A percentile compares a stretch with the other conserved stretches of the same genome.
These are phyloP conservation scores for Sporothrix humicola DNA, from an alignment of 2,329 filamentous ascomycete species.

Conservation along the genomic window DNA sequence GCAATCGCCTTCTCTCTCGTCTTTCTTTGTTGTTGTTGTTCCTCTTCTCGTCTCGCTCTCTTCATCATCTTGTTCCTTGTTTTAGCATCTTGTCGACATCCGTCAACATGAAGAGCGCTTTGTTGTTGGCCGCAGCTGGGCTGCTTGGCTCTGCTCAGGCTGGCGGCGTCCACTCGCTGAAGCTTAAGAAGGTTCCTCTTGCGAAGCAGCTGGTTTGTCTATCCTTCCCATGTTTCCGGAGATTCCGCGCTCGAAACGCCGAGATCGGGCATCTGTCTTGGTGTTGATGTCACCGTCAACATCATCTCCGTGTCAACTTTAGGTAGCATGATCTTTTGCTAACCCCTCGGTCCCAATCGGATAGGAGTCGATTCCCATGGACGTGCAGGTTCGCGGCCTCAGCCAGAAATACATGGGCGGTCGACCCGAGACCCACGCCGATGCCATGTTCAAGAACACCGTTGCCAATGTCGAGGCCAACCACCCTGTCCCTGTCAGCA, in stretches of 20 bases:
- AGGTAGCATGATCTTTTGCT: background rate
- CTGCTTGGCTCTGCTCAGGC: conserved; percentile 83
- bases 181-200: conserved; percentile 94
- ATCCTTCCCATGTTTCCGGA: background rate
- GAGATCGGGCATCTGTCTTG: conserved; percentile 9
- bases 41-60: background rate
- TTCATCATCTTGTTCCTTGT: conserved; percentile 9
- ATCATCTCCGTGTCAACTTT: conserved; percentile 3
- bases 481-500: conserved; percentile 88
- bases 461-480: conserved; percentile 67
- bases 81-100: conserved; percentile 31
- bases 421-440: conserved; percentile 70
- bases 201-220: conserved; percentile 83
- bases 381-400: conserved; percentile 79
- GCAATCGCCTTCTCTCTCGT: conserved; percentile 21
- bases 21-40: conserved; percentile 17
- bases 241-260: background rate
- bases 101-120: conserved; percentile 80
- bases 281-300: conserved; percentile 12
- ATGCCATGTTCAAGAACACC: conserved; percentile 80
- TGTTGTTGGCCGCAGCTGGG: conserved; percentile 74
- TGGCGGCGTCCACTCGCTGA: conserved; percentile 85
- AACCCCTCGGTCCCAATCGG: background rate
- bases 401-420: conserved; percentile 96
- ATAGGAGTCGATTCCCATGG: conserved; percentile 77